Evolutionary conservation across 306 rosid genomes (phyloP), one percentile per base, ranked within the genome.

Genomic region (Cucumis cinereus): DNA sequence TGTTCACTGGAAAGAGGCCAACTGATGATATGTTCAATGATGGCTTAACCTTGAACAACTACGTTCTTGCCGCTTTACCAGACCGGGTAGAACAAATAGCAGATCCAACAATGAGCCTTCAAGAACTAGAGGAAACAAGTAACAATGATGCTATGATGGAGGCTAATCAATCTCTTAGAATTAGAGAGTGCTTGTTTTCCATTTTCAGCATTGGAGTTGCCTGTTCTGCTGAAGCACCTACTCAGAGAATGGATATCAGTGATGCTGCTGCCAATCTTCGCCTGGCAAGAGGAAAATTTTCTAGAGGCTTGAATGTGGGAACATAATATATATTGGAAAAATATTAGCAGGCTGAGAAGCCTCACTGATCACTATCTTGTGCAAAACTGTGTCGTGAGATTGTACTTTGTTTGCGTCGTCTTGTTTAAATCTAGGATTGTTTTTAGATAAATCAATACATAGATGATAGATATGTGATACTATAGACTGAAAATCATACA

Each of bases 11-110:
- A 53, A 73, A 63, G 57, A 79, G 79, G 4, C 82, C 82, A 8
- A 79, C 79, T 0, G 67, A 74, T 52, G 75, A 40, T 1, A 77
- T 80, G 47, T 83, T 83, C 23, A 77, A 17, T 40, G 78, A 83
- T 22, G 84, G 33, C 2, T 12, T 67, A 8, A 77, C 74, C 79
- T 70, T 83, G 36, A 79, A 80, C 77, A 77, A 57, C 38, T 74
- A 22, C 61, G 80, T 60, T 38, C n/a, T 8, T 16, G 10, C 35
- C 49, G 74, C 79, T 17, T 23, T 80, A 62, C 73, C 86, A 0
- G 49, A 63, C 10, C 35, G 1, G 16, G 36, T 77, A 4, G 36
- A 64, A 78, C 56, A 38, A 30, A 41, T 75, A 13, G 15, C 38
- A 12, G 78, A 81, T 54, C 76, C 76, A 4, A 52, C n/a, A 30